A percentile compares a stretch with the other conserved stretches of the same genome.
These are phyloP conservation scores for Moelleriella libera DNA, from an alignment of 2,329 filamentous ascomycete genomes.

Conservation along the genomic window DNA sequence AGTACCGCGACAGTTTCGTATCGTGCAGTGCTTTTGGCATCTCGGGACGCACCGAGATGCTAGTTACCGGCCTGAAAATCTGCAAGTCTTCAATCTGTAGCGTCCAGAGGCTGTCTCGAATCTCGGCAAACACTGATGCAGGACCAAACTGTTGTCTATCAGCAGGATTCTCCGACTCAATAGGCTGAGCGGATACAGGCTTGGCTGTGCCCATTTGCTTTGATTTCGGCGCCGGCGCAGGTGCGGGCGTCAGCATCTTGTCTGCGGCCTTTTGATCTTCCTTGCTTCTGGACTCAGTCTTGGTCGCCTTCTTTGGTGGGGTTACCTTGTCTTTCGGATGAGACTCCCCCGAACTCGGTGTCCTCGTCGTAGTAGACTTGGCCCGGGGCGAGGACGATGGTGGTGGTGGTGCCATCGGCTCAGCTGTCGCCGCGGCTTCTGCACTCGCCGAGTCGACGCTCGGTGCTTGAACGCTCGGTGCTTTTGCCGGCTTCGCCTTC, in stretches of 20 bases:
- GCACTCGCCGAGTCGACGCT: not conserved
- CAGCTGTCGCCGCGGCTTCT: not conserved
- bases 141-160: slow-evolving; percentile 18
- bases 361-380: not conserved
- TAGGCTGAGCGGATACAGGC: slow-evolving; percentile 6
- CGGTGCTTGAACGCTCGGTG: slow-evolving; percentile 5
- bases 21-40: slow-evolving; percentile 7
- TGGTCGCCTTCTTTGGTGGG: slow-evolving; percentile 13
- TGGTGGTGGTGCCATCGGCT: not conserved
- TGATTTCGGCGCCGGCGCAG: slow-evolving; percentile 1
- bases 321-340: slow-evolving; percentile 14
- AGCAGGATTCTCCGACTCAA: slow-evolving; percentile 8
- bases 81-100: slow-evolving; percentile 18
- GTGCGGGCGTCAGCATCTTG: not conserved
- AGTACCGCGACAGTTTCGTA: slow-evolving; percentile 14
- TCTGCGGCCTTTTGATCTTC: slow-evolving; percentile 4
- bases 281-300: slow-evolving; percentile 13
- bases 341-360: slow-evolving; percentile 4
- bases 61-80: slow-evolving; percentile 21
- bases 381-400: no score
- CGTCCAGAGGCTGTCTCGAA: slow-evolving; percentile 18
- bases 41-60: slow-evolving; percentile 14
- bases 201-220: slow-evolving; percentile 7
- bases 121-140: slow-evolving; percentile 20
- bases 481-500: slow-evolving; percentile 44